Evolutionary conservation across 2,329 filamentous ascomycete species (phyloP).

Genomic region (Neofusicoccum laricinum): DNA sequence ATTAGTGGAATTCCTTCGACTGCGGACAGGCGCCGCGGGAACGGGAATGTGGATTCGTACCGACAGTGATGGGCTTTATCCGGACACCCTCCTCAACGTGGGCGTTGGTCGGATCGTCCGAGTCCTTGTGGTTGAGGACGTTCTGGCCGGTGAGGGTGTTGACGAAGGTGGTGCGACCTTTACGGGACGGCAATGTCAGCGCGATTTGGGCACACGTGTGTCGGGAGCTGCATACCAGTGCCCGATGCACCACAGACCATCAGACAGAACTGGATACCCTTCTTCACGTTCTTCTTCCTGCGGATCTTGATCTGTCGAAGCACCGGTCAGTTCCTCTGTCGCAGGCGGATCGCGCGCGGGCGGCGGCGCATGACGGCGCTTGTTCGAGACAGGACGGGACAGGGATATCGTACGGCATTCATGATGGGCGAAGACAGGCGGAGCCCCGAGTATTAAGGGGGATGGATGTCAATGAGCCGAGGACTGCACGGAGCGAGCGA

Average conservation of each 20-base stretch:
- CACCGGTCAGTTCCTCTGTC: slow-evolving; percentile 21
- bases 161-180: slow-evolving; percentile 96
- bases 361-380: slow-evolving; percentile 22
- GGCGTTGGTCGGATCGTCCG: slow-evolving; percentile 82
- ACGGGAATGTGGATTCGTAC: slow-evolving; percentile 52
- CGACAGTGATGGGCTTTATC: slow-evolving; percentile 97
- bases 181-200: slow-evolving; percentile 18
- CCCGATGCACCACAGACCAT: slow-evolving; percentile 99
- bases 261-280: slow-evolving; percentile 99
- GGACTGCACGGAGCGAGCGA: slow-evolving; percentile 17
- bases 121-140: slow-evolving; percentile 87
- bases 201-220: neutral
- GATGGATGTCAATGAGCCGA: slow-evolving; percentile 17
- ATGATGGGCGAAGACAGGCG: slow-evolving; percentile 20
- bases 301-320: slow-evolving; percentile 80
- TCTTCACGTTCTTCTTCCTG: slow-evolving; percentile 99
- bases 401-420: slow-evolving; percentile 19
- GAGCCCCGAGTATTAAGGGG: slow-evolving; percentile 2
- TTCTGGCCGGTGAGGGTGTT: slow-evolving; percentile 97
- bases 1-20: slow-evolving; percentile 22
- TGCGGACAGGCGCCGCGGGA: neutral
- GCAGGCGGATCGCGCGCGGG: slow-evolving; percentile 1
- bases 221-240: slow-evolving; percentile 67
- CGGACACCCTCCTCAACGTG: slow-evolving; percentile 95
- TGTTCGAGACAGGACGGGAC: slow-evolving; percentile 9